Base-by-base conservation (phyloP, 1,284 basidiomycete species). In the Xerocomus nothofagi region DNA sequence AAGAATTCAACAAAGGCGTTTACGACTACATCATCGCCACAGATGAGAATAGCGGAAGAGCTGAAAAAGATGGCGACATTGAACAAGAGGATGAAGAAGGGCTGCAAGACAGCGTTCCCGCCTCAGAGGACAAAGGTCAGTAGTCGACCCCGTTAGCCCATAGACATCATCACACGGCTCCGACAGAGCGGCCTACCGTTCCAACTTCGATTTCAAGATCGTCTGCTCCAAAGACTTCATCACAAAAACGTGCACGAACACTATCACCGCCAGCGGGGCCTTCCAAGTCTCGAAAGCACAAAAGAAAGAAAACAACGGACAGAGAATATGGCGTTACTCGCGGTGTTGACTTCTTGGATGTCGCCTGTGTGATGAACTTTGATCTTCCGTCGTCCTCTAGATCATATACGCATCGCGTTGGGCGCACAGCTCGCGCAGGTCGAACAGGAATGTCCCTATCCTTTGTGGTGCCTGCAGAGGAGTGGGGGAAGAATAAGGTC, bases 21-120 rank as follows among this genome's bases (percentile, higher is more conserved):
- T 99, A 98, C 65, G 94, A 99, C 66, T 98, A 98, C 66, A 95
- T 99, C 54, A 97, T 99, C 51, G 97, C 97, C 0, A 98, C 95
- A 3, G 97, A 99, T 66, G 97, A 98, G 71, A 82, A 80, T 54
- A 78, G 81, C 3, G 73, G 75, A 8, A 74, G 73, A 8, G 70
- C 73, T 14, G 81, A 87, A 49, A 74, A 77, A 32, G 84, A 84
- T 46, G 69, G 68, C 0, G 74, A 77, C 23, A 65, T 71, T 33
- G 73, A 76, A 40, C 64, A 69, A 17, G 76, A 76, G 3, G 51
- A 41, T 15, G 59, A 47, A 27, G 54, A 42, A 54, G n/a, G 29
- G 5, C 30, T n/a, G 0, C 50, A 5, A 43, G 39, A 43, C 10
- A 26, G 9, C 23, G 10, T 26, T 26, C 37, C 41, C 7, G 39